These are phyloP conservation scores for Favolaschia claudopus DNA, from an alignment of 768 basidiomycete genomes.

Conservation along the genomic window DNA sequence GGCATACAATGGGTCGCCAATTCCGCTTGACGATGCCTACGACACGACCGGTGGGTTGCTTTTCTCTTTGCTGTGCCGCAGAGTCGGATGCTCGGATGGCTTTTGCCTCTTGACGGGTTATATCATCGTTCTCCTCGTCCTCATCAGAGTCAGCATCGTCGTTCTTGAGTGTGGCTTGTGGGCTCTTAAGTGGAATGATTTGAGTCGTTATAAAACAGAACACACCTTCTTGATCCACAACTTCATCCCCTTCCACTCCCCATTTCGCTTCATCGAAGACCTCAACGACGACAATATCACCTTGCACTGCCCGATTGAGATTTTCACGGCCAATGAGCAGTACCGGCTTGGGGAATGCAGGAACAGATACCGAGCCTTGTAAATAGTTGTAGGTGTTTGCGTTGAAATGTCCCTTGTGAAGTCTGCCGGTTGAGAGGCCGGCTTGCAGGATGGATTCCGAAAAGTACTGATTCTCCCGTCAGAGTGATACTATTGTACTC, in stretches of 20 bases:
- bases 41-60: slow-evolving; percentile 90
- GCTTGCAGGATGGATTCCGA: slow-evolving; percentile 74
- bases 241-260: slow-evolving; percentile 92
- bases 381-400: slow-evolving; percentile 96
- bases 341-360: slow-evolving; percentile 77
- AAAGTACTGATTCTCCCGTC: slow-evolving; percentile 67
- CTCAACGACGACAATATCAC: slow-evolving; percentile 92
- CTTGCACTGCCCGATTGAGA: slow-evolving; percentile 95
- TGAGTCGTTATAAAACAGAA: slow-evolving; percentile 8
- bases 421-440: slow-evolving; percentile 83
- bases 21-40: slow-evolving; percentile 95
- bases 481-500: too few relatives aligned
- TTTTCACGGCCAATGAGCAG: slow-evolving; percentile 88
- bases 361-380: slow-evolving; percentile 83
- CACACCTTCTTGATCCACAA: slow-evolving; percentile 91
- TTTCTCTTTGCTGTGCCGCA: slow-evolving; percentile 55
- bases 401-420: slow-evolving; percentile 94
- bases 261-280: slow-evolving; percentile 88
- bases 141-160: slow-evolving; percentile 79
- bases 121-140: slow-evolving; percentile 47
- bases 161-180: slow-evolving; percentile 79
- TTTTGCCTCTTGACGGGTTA: slow-evolving; percentile 51
- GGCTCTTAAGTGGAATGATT: background rate
- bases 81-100: slow-evolving; percentile 44
- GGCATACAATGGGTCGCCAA: slow-evolving; percentile 96